A percentile compares a stretch with the other conserved stretches of the same genome.
Conservation (phyloP, 352 stramenopile genomes). For the Globisporangium camurandrum region DNA sequence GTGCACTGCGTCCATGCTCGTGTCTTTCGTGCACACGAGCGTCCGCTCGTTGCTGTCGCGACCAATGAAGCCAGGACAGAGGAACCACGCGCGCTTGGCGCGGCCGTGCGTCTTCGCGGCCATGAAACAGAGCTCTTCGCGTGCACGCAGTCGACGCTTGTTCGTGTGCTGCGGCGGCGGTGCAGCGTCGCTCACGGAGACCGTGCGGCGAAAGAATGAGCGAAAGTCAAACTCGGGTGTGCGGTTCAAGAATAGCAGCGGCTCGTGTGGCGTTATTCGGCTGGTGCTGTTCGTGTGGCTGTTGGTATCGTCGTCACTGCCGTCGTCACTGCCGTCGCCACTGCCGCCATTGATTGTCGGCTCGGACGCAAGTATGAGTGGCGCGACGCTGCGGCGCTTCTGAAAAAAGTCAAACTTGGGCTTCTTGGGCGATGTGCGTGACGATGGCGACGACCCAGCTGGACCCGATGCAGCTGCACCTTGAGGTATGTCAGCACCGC, state of each 20-base stretch:
- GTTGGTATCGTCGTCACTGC: neutral
- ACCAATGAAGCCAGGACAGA: conserved; percentile 48
- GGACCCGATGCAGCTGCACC: neutral
- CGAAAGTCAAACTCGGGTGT: conserved; percentile 20
- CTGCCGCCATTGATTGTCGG: neutral
- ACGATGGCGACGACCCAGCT: neutral
- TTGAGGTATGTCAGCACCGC: neutral
- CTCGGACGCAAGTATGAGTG: conserved; percentile 1
- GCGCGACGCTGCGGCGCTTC: conserved; percentile 13
- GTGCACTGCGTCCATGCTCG: conserved; percentile 57
- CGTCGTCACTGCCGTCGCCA: conserved; percentile 8
- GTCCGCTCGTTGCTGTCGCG: conserved; percentile 44
- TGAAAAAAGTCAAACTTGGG: conserved; percentile 14
- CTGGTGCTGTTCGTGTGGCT: too few relatives aligned
- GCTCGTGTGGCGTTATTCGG: too few relatives aligned
- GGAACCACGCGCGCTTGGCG: conserved; percentile 52
- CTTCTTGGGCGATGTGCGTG: neutral
- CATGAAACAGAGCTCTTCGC: conserved; percentile 55
- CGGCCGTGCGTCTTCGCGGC: conserved; percentile 22
- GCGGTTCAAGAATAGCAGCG: conserved; percentile 27
- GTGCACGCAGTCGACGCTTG: conserved; percentile 26
- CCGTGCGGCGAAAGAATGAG: conserved; percentile 19
- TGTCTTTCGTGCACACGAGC: conserved; percentile 42
- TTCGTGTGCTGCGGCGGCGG: neutral
- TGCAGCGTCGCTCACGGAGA: neutral